Percentiles rank a stretch among this genome's conserved stretches.
Evolutionary conservation across 2,329 filamentous ascomycete species (phyloP).

Genomic region (Paecilomyces dactylethromorphus): DNA sequence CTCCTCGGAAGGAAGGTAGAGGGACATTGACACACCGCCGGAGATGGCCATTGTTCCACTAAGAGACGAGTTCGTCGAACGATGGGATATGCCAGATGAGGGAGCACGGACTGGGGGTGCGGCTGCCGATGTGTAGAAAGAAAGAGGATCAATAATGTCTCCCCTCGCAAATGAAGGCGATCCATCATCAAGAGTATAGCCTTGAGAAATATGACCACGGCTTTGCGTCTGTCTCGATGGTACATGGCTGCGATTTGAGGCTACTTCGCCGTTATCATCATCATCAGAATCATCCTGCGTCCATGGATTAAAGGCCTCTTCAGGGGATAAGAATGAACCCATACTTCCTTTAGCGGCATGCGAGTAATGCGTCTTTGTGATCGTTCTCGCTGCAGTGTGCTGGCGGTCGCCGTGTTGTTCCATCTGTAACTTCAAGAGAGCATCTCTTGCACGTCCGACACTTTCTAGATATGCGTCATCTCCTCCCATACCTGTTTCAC

Average conservation of each 20-base stretch:
- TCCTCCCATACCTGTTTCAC: neutral
- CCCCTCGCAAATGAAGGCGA: neutral
- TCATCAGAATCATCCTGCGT: neutral
- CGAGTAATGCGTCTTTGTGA: neutral
- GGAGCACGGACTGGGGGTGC: neutral
- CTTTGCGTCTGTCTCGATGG: neutral
- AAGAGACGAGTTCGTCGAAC: neutral
- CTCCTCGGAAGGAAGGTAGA: conserved; percentile 26
- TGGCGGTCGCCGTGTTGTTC: neutral
- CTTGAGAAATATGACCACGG: neutral
- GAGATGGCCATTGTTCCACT: conserved; percentile 3
- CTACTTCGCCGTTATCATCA: neutral
- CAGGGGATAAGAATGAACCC: neutral
- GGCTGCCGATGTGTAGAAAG: neutral
- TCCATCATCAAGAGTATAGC: neutral
- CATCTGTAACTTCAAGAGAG: neutral
- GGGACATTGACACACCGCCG: conserved; percentile 1
- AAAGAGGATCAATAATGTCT: neutral
- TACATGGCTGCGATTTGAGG: neutral
- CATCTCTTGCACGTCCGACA: neutral
- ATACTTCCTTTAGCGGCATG: neutral
- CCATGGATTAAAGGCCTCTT: neutral
- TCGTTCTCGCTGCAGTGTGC: neutral
- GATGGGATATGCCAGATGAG: neutral
- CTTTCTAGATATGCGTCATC: neutral